Base-by-base conservation (phyloP, 2,329 filamentous ascomycete genomes). In the Pseudogymnoascus sp. region DNA sequence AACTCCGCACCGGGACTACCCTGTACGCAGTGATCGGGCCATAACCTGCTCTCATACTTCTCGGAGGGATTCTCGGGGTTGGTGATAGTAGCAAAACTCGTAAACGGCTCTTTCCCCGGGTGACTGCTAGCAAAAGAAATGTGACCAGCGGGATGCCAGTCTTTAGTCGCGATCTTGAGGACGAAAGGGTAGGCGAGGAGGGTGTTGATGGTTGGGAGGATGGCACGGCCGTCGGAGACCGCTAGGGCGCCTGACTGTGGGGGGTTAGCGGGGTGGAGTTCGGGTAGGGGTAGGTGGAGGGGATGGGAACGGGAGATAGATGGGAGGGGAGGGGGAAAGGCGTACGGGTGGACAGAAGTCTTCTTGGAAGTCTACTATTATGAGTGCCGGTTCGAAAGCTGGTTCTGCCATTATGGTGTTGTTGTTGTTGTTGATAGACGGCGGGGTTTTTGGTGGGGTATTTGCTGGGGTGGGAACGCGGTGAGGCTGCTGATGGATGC, bases 41-140 rank as follows among this genome's bases (percentile, higher is more conserved):
- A 99, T 8, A 99, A 81, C 40, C 84, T 80, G 62, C 87, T 87
- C 42, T 78, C 75, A 77, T 91, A 87, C 23, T 77, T 80, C 72
- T 90, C 85, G 7, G 78, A 69, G 4, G 83, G 74, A 75, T 90
- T 85, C 67, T 76, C 68, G 1, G 89, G 89, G 75, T 92, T 90
- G 62, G 72, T 72, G 71, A 97, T 85, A 2, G 78, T 84, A 61
- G 85, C 78, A 33, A 76, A 77, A 40, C 88, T 88, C 35, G 81
- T 78, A 73, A 90, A 96, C 0, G 93, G 85, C 65, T 78, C 74
- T 70, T 89, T 87, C 70, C 83, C 65, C 67, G 75, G 66, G 75
- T 97, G n/a, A n/a, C n/a, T n/a, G n/a, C n/a, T n/a, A n/a, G 92
- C 91, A 75, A 99, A 99, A 44, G 93, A 97, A 74, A 96, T 81